These are phyloP conservation scores for Backusella parvicylindrica DNA, from an alignment of 192 early-diverging fungal genomes.

Conservation along the genomic window DNA sequence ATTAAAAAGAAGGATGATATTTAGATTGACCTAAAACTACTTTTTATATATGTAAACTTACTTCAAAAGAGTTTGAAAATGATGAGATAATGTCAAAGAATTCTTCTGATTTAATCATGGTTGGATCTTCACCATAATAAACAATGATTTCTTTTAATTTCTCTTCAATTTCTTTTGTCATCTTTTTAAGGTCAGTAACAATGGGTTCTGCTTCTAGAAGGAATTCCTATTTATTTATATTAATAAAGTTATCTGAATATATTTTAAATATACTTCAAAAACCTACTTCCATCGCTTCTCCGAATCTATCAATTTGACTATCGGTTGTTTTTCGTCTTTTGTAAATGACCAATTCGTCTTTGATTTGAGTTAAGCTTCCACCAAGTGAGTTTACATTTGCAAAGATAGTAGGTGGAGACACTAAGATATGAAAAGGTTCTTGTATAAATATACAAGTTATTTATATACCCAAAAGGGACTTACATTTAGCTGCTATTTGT, in stretches of 20 bases:
- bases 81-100: conserved; percentile 51
- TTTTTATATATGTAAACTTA: conserved; percentile 16
- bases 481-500: conserved; percentile 46
- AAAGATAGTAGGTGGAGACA: conserved; percentile 46
- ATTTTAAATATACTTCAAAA: not conserved
- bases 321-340: conserved; percentile 15
- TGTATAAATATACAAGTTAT: too few species aligned
- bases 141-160: conserved; percentile 39
- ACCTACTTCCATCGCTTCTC: conserved; percentile 49
- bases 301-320: conserved; percentile 45
- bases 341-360: conserved; percentile 39
- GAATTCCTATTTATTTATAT: conserved; percentile 38
- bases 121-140: conserved; percentile 55
- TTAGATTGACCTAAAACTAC: too few species aligned
- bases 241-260: not conserved
- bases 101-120: conserved; percentile 47
- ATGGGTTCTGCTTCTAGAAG: conserved; percentile 41
- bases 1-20: not conserved
- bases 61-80: conserved; percentile 44
- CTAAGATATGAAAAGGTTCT: conserved; percentile 4
- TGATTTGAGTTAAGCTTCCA: conserved; percentile 38
- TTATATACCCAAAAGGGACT: too few species aligned
- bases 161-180: conserved; percentile 43
- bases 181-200: conserved; percentile 33
- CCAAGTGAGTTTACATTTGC: conserved; percentile 45